A percentile compares a stretch with the other conserved stretches of the same genome.
These are phyloP conservation scores for Gaertneriomyces sp. DNA, from an alignment of 192 early-diverging fungal species.

Conservation along the genomic window DNA sequence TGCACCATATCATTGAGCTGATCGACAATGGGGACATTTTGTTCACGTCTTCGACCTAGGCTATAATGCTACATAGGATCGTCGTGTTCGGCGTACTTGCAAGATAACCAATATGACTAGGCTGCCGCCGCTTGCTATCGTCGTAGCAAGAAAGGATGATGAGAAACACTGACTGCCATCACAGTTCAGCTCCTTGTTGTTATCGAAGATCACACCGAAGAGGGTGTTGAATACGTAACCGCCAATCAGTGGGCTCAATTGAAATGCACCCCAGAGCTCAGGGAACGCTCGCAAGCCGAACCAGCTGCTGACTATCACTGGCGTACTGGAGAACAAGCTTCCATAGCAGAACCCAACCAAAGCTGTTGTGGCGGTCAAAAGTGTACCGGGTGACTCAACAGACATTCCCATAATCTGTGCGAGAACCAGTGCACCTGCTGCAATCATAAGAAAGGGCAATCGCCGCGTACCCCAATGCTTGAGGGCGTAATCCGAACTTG, in stretches of 20 bases:
- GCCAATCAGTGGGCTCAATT: conserved; percentile 39
- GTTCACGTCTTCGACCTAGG: too few species aligned
- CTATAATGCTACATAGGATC: neutral
- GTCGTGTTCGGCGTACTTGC: neutral
- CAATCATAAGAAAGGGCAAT: conserved; percentile 17
- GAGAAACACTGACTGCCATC: conserved; percentile 22
- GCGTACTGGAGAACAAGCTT: conserved; percentile 26
- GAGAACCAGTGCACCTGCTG: conserved; percentile 8
- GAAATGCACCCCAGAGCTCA: conserved; percentile 37
- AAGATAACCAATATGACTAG: conserved; percentile 16
- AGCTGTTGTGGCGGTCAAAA: neutral
- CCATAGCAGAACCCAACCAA: conserved; percentile 40
- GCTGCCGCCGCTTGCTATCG: conserved; percentile 7
- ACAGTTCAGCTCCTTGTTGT: conserved; percentile 14
- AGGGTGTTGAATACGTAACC: conserved; percentile 37
- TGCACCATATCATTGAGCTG: too few species aligned
- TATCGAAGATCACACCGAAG: conserved; percentile 38
- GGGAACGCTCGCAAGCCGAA: conserved; percentile 37
- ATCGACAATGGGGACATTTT: too few species aligned
- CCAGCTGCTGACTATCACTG: conserved; percentile 36
- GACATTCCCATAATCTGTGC: neutral
- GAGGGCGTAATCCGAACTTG: conserved; percentile 25
- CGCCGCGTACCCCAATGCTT: conserved; percentile 13
- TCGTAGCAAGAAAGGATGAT: conserved; percentile 15
- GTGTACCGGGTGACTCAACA: neutral